Evolutionary conservation across 1,284 basidiomycete species (phyloP).

Genomic region (Cutaneotrichosporon sp.): DNA sequence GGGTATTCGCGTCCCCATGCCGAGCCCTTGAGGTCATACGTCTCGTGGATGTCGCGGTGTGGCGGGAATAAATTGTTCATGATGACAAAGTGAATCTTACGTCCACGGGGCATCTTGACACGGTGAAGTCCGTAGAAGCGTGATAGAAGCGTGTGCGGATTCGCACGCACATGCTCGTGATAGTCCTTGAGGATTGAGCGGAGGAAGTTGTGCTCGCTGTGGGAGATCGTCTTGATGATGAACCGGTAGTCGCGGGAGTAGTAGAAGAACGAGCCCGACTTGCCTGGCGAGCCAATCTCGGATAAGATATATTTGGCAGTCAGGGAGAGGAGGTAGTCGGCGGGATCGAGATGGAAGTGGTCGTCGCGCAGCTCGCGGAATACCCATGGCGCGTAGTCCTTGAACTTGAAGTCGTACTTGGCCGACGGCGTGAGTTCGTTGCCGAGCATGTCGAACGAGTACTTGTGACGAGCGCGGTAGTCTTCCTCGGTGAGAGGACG

Average conservation of each 20-base stretch:
- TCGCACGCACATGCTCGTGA: slow-evolving; percentile 77
- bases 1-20: slow-evolving; percentile 84
- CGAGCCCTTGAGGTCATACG: slow-evolving; percentile 93
- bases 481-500: slow-evolving; percentile 79
- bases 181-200: slow-evolving; percentile 79
- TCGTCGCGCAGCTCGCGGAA: slow-evolving; percentile 93
- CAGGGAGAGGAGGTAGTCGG: slow-evolving; percentile 92
- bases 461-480: slow-evolving; percentile 87
- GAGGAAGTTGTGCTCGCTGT: slow-evolving; percentile 90
- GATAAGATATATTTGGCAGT: slow-evolving; percentile 97
- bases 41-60: slow-evolving; percentile 95
- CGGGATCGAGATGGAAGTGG: slow-evolving; percentile 90
- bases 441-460: slow-evolving; percentile 97
- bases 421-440: slow-evolving; percentile 96
- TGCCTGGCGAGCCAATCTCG: slow-evolving; percentile 96
- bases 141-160: slow-evolving; percentile 89
- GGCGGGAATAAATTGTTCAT: slow-evolving; percentile 99
- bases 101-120: slow-evolving; percentile 87
- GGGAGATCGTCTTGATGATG: slow-evolving; percentile 98
- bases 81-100: slow-evolving; percentile 98
- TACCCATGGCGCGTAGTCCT: slow-evolving; percentile 97
- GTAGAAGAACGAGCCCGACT: slow-evolving; percentile 98
- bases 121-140: slow-evolving; percentile 96
- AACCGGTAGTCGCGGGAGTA: slow-evolving; percentile 98
- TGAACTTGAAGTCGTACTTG: slow-evolving; percentile 84